Conservation (phyloP, 2,329 filamentous ascomycete genomes). For the Xylogone sp. region DNA sequence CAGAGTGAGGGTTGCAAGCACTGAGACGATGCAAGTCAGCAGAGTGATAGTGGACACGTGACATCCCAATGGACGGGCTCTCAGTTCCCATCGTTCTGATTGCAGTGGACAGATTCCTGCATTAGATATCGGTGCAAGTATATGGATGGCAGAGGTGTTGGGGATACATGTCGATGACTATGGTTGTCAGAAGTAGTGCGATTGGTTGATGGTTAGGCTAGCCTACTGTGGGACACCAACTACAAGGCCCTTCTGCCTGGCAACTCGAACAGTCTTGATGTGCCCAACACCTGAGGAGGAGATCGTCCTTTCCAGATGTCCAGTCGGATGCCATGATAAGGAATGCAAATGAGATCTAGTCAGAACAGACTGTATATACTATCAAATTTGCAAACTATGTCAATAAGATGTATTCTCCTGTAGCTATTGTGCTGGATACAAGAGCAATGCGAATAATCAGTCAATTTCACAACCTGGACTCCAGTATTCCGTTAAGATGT, state of each 20-base stretch:
- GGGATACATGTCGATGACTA: conserved; percentile 48
- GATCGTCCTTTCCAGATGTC: conserved; percentile 21
- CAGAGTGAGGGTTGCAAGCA: conserved; percentile 25
- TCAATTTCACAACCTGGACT: too few species aligned
- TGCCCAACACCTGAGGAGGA: conserved; percentile 47
- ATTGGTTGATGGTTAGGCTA: conserved; percentile 1
- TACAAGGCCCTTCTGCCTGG: conserved; percentile 31
- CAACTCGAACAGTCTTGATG: conserved; percentile 46
- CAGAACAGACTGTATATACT: too few species aligned
- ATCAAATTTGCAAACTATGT: too few species aligned
- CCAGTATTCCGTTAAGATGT: too few species aligned
- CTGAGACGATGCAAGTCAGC: conserved; percentile 30
- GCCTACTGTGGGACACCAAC: conserved; percentile 23
- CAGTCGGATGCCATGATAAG: not conserved
- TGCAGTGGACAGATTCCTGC: conserved; percentile 45
- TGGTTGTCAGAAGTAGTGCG: conserved; percentile 2
- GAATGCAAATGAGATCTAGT: not conserved
- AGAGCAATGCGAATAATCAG: too few species aligned
- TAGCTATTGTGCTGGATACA: too few species aligned
- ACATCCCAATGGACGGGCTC: conserved; percentile 35
- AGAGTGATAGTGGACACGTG: conserved; percentile 39
- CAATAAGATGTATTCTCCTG: too few species aligned
- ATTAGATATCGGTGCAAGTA: conserved; percentile 48
- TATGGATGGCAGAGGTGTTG: conserved; percentile 39
- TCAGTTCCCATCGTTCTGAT: conserved; percentile 42